Base-by-base conservation (phyloP, 2,329 filamentous ascomycete genomes). In the Diaporthe caulivora region DNA sequence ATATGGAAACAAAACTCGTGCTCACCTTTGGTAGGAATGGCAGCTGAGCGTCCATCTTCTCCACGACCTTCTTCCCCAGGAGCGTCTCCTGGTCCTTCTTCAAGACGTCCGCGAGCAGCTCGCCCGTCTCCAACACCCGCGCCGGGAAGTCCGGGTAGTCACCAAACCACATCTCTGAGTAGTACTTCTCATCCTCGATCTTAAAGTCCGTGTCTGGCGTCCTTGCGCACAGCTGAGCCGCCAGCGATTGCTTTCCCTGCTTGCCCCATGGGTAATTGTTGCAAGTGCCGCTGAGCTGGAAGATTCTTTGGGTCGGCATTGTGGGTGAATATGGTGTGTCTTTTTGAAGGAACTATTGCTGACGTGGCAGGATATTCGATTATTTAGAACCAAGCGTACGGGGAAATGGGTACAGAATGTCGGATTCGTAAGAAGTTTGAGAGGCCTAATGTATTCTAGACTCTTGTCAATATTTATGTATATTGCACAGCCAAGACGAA, bases 141-240 rank as follows among this genome's bases (percentile, higher is more conserved):
- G 91, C 93, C 0, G 92, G 92, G 34, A 92, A 88, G 51, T 90
- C 90, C 0, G 92, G 92, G 79, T 95, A 94, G 57, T 93, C 94
- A 5, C 92, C 93, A 85, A 95, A 93, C 93, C 93, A 95, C 87
- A 92, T 90, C 87, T 88, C 86, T 0, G 86, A 86, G 79, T 95
- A 95, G 9, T 85, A 82, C 77, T 90, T 87, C 72, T 87, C 85
- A 71, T 93, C 88, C 29, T 94, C 87, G 64, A 95, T 87, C 74
- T 88, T 86, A 83, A 93, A 93, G 47, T 86, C 85, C 8, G 86
- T 88, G 17, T 90, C 89, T 0, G 91, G 90, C 0, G 92, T 93
- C 76, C 92, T 89, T 15, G 88, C 86, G 78, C 91, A 93, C 13
- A 94, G 83, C 54, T 86, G 86, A 1, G 92, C 93, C 17, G 92